phyloP scores from a whole-genome alignment of 2,329 filamentous ascomycete genomes.

The Trichoderma koningii region DNA sequence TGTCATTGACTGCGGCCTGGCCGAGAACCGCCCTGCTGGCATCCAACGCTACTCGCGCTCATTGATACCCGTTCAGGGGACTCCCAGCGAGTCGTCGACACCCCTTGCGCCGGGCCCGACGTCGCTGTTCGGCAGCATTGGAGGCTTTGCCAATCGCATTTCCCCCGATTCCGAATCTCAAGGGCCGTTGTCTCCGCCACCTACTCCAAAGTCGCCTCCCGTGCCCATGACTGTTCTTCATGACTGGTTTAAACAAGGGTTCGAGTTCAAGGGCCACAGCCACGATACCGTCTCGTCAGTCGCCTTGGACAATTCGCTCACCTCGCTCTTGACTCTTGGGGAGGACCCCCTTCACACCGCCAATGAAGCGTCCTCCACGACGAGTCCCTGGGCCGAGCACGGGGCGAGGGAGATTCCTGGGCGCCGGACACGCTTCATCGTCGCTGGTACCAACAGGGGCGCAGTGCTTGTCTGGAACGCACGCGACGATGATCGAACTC shows the following conservation, averaged over 20 bases:
- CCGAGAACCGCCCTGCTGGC: slow-evolving; percentile 53
- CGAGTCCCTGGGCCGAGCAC: slow-evolving; percentile 47
- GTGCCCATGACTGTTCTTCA: slow-evolving; percentile 32
- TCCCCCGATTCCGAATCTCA: slow-evolving; percentile 30
- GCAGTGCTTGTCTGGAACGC: slow-evolving; percentile 83
- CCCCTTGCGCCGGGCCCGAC: slow-evolving; percentile 23
- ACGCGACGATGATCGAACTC: slow-evolving; percentile 57
- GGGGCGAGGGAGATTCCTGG: slow-evolving; percentile 70
- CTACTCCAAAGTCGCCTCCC: slow-evolving; percentile 32
- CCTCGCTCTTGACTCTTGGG: slow-evolving; percentile 67
- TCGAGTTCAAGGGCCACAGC: slow-evolving; percentile 59
- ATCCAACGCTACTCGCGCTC: slow-evolving; percentile 50
- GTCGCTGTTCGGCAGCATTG: slow-evolving; percentile 38
- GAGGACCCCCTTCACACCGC: slow-evolving; percentile 69
- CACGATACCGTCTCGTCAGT: slow-evolving; percentile 66
- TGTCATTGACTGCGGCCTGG: slow-evolving; percentile 71
- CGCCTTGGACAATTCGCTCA: slow-evolving; percentile 72
- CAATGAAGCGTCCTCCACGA: slow-evolving; percentile 51
- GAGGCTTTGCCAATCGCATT: slow-evolving; percentile 22
- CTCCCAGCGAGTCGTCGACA: slow-evolving; percentile 20
- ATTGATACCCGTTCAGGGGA: slow-evolving; percentile 30
- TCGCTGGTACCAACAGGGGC: slow-evolving; percentile 77
- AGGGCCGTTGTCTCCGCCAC: slow-evolving; percentile 32
- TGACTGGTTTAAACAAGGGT: slow-evolving; percentile 37
- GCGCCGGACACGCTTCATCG: slow-evolving; percentile 77